Conservation (phyloP, 2,329 filamentous ascomycete species). For the Aspergillus clavatus region DNA sequence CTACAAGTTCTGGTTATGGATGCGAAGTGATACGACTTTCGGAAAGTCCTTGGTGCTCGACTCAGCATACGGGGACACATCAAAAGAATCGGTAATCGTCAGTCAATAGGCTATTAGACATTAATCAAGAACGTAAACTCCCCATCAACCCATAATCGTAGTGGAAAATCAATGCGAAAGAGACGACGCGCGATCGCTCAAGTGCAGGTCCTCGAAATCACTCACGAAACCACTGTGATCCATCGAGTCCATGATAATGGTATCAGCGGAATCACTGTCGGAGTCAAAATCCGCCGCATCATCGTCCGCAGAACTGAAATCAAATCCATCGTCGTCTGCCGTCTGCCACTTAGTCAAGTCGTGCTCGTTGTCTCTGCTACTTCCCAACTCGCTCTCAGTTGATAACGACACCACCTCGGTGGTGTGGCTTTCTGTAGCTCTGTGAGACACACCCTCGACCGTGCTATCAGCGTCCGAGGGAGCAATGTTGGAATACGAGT, state of each 20-base stretch:
- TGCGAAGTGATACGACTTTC: no score
- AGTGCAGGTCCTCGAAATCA: conserved; percentile 12
- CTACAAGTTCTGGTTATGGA: no score
- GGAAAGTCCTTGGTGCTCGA: no score
- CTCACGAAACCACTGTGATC: conserved; percentile 7
- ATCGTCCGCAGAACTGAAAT: conserved; percentile 7
- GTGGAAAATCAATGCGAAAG: neutral
- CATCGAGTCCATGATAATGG: conserved; percentile 13
- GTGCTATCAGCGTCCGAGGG: conserved; percentile 29
- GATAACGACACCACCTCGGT: conserved; percentile 25
- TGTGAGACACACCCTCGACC: conserved; percentile 32
- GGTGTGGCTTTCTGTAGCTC: conserved; percentile 29
- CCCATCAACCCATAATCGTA: no score
- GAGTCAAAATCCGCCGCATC: conserved; percentile 11
- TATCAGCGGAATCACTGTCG: conserved; percentile 20
- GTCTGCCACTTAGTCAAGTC: neutral
- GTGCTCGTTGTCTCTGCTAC: neutral
- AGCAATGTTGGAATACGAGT: conserved; percentile 23
- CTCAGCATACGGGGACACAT: no score
- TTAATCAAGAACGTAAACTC: no score
- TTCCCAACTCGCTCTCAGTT: conserved; percentile 5
- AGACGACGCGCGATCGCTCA: conserved; percentile 8
- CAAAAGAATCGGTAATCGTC: no score
- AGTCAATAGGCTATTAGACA: no score
- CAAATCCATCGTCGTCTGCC: conserved; percentile 2